These are phyloP conservation scores for Backusella sp. DNA, from an alignment of 192 early-diverging fungal species.

Conservation along the genomic window DNA sequence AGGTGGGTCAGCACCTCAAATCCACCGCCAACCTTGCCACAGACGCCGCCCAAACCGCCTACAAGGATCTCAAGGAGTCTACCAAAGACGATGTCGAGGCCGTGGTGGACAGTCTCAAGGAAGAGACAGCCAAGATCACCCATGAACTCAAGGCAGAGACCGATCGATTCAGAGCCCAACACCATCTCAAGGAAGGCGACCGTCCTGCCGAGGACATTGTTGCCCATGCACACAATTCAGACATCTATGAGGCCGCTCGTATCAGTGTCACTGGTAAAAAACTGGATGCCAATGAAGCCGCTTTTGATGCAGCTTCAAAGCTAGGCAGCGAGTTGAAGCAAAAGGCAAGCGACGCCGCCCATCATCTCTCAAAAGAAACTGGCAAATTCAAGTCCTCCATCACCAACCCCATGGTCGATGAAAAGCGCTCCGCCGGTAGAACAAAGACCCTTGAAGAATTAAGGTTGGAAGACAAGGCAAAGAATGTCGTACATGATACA, in stretches of 20 bases:
- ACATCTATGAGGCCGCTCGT: neutral
- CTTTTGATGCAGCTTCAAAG: neutral
- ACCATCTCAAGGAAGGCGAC: conserved; percentile 24
- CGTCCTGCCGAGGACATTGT: conserved; percentile 10
- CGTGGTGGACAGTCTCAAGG: neutral
- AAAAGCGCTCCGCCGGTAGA: neutral
- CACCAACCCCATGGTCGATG: conserved; percentile 5
- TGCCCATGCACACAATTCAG: neutral
- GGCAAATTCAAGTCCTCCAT: neutral
- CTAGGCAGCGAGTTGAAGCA: neutral
- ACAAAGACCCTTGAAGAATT: conserved; percentile 5
- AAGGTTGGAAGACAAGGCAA: neutral
- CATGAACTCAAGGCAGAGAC: conserved; percentile 11
- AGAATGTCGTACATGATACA: neutral
- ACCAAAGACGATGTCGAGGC: neutral
- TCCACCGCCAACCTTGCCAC: neutral
- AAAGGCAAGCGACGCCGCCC: neutral
- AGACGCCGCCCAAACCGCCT: neutral
- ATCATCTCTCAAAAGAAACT: neutral
- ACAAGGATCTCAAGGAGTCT: neutral
- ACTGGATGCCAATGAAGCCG: neutral
- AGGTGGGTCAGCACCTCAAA: neutral
- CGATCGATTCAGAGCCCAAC: conserved; percentile 13
- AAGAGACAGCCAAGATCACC: neutral
- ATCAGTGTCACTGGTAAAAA: neutral